A percentile compares a stretch with the other conserved stretches of the same genome.
phyloP scores from a whole-genome alignment of 2,329 filamentous ascomycete species.

The Neopestalotiopsis sp. region DNA sequence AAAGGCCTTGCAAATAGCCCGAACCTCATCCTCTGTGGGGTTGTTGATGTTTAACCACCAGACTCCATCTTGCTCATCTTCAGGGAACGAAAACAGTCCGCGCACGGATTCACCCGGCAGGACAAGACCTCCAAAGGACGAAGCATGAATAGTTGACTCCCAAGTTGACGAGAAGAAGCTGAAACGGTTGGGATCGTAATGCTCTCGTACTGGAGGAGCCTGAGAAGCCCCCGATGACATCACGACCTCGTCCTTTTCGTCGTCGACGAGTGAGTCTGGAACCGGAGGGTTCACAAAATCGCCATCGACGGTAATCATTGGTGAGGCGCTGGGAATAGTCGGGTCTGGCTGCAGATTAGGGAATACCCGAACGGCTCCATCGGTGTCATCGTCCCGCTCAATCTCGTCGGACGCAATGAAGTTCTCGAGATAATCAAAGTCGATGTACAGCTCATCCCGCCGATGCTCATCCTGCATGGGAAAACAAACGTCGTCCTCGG shows the following conservation, averaged over 20 bases:
- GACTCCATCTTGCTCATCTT: conserved; percentile 74
- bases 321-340: conserved; percentile 29
- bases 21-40: conserved; percentile 86
- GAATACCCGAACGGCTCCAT: conserved; percentile 58
- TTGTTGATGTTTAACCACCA: conserved; percentile 98
- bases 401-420: conserved; percentile 73
- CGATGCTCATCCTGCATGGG: conserved; percentile 71
- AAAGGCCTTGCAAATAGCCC: conserved; percentile 89
- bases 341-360: conserved; percentile 60
- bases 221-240: conserved; percentile 33
- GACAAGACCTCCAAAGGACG: conserved; percentile 85
- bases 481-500: conserved; percentile 89
- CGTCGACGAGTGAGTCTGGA: conserved; percentile 45
- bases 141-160: conserved; percentile 90
- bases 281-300: conserved; percentile 62
- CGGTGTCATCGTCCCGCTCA: conserved; percentile 53
- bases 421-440: conserved; percentile 92
- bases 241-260: conserved; percentile 50
- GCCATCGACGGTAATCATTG: conserved; percentile 57
- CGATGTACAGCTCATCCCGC: conserved; percentile 80
- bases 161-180: conserved; percentile 97
- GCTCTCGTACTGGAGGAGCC: conserved; percentile 42
- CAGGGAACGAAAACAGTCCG: conserved; percentile 77
- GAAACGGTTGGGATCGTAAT: conserved; percentile 77
- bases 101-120: conserved; percentile 89